Percentiles rank a stretch among this genome's conserved stretches.
phyloP scores from a whole-genome alignment of 2,329 filamentous ascomycete genomes.

The Clarireedia sp. region DNA sequence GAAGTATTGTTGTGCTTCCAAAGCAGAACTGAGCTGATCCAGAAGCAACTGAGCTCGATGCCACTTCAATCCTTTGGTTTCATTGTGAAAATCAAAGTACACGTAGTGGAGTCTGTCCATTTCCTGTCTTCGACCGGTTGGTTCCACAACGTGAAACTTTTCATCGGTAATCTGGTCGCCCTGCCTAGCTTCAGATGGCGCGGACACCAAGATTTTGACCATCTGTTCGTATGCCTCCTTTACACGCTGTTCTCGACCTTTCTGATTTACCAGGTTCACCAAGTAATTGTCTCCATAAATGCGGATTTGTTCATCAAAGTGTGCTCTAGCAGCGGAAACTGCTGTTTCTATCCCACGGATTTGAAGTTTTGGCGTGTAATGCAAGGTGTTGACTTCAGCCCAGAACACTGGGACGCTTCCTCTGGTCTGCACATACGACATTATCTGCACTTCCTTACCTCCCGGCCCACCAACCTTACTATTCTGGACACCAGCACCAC shows the following conservation, averaged over 20 bases:
- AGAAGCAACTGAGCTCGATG: conserved; percentile 82
- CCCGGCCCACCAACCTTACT: conserved; percentile 52
- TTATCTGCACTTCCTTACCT: conserved; percentile 73
- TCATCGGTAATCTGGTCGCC: conserved; percentile 62
- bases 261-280: conserved; percentile 95
- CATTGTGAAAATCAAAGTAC: conserved; percentile 97
- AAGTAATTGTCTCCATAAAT: conserved; percentile 95
- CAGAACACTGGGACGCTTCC: conserved; percentile 95
- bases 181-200: conserved; percentile 57
- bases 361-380: conserved; percentile 85
- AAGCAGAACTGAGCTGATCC: conserved; percentile 68
- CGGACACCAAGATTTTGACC: conserved; percentile 65
- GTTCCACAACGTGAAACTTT: conserved; percentile 73
- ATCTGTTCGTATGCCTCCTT: conserved; percentile 94
- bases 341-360: conserved; percentile 79
- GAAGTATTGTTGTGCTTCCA: conserved; percentile 83
- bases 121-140: conserved; percentile 45
- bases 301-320: conserved; percentile 89
- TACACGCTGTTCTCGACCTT: conserved; percentile 78
- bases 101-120: conserved; percentile 88
- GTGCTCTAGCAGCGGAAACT: conserved; percentile 67
- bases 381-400: conserved; percentile 89
- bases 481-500: conserved; percentile 67
- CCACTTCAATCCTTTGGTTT: conserved; percentile 93
- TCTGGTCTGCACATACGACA: conserved; percentile 93